Evolutionary conservation across 1,284 basidiomycete species (phyloP).

Genomic region (Fistulina hepatica): DNA sequence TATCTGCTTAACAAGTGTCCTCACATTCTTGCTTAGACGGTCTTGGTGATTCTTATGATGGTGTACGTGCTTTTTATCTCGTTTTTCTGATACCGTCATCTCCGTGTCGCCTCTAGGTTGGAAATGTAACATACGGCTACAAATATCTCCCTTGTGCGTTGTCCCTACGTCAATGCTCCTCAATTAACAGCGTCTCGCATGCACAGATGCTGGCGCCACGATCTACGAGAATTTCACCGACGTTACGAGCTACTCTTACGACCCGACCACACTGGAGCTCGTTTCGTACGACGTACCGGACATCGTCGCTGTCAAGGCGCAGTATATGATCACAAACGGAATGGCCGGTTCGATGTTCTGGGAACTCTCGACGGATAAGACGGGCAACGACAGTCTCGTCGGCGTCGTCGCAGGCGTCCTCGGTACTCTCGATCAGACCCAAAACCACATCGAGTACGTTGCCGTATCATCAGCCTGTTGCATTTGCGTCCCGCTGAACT

Average conservation of each 20-base stretch:
- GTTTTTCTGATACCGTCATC: constrained; percentile 2
- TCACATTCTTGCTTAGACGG: no score
- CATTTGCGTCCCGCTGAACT: not conserved
- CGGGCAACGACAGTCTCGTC: constrained; percentile 46
- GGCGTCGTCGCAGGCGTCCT: constrained; percentile 35
- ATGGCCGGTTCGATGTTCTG: constrained; percentile 80
- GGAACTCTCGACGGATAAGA: constrained; percentile 64
- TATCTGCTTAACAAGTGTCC: no score
- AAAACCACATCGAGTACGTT: constrained; percentile 55
- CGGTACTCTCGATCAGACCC: constrained; percentile 47
- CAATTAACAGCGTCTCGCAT: not conserved
- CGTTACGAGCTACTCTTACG: constrained; percentile 74
- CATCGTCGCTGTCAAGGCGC: constrained; percentile 63
- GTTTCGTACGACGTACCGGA: constrained; percentile 78
- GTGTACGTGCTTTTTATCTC: constrained; percentile 29
- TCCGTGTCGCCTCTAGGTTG: constrained; percentile 67
- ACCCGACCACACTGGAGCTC: constrained; percentile 45
- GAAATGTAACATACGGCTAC: constrained; percentile 69
- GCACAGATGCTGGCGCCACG: constrained; percentile 42
- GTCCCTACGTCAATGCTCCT: not conserved
- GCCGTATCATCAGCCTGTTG: not conserved
- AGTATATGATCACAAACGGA: constrained; percentile 57
- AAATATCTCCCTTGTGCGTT: constrained; percentile 52
- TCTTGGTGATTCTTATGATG: constrained; percentile 63
- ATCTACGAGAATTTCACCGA: constrained; percentile 64